Conservation (phyloP, 129 eudicot genomes). For the Solidago caesia region DNA sequence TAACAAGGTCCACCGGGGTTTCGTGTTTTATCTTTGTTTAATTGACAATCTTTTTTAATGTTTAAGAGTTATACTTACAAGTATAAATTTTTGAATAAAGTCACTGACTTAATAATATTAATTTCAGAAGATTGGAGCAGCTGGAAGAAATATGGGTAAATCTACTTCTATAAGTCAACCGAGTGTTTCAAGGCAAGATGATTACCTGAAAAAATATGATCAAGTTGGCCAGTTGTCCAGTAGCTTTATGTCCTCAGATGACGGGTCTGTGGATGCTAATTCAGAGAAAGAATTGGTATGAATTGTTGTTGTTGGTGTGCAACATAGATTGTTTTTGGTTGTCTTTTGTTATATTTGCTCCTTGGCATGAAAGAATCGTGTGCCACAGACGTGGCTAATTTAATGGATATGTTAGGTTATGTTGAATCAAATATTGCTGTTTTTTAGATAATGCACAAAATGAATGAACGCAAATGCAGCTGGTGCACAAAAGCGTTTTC, state of each 20-base stretch:
- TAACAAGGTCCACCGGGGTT: constrained; percentile 44
- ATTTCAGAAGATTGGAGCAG: constrained; percentile 41
- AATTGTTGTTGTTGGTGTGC: background rate
- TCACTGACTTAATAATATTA: background rate
- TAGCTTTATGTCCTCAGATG: constrained; percentile 41
- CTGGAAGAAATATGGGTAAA: constrained; percentile 27
- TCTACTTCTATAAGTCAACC: constrained; percentile 27
- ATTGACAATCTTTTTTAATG: background rate
- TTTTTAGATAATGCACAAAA: background rate
- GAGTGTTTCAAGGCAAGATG: constrained; percentile 35
- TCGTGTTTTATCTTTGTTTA: background rate
- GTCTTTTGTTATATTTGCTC: background rate
- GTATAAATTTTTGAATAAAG: background rate
- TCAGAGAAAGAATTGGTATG: constrained; percentile 97
- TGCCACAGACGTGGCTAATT: background rate
- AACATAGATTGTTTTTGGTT: background rate
- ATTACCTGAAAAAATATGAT: constrained; percentile 49
- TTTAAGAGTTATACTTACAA: background rate
- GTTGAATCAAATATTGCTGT: background rate
- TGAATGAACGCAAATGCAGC: background rate
- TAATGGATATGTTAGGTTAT: background rate
- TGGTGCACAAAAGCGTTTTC: background rate
- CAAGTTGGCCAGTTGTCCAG: constrained; percentile 45
- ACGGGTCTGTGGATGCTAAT: constrained; percentile 69
- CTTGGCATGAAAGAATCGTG: constrained; percentile 1